A percentile compares a stretch with the other conserved stretches of the same genome.
Evolutionary conservation across 352 stramenopile species (phyloP).

Genomic region (Halophytophthora polymorphica): DNA sequence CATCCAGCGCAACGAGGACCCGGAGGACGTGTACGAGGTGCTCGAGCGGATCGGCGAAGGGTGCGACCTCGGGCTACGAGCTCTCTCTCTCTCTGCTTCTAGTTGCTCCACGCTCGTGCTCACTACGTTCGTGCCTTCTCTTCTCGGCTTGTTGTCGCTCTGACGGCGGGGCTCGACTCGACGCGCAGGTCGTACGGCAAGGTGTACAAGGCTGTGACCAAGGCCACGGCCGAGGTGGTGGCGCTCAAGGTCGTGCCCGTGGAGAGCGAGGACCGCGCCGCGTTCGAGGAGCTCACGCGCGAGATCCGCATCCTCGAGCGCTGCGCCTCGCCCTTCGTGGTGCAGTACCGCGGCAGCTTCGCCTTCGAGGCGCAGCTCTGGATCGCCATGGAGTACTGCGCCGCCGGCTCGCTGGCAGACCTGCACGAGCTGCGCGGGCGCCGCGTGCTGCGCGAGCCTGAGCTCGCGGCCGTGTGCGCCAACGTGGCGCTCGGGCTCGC

Average conservation of each 20-base stretch:
- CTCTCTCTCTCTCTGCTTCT: no score
- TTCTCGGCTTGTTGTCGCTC: conserved; percentile 2
- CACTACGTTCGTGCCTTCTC: no score
- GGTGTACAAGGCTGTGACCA: conserved; percentile 79
- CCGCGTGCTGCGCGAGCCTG: conserved; percentile 45
- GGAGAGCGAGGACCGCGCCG: conserved; percentile 63
- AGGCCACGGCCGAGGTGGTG: conserved; percentile 54
- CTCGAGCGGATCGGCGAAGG: conserved; percentile 78
- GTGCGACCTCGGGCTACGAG: no score
- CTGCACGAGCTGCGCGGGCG: conserved; percentile 57
- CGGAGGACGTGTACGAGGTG: conserved; percentile 70
- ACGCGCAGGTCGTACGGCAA: conserved; percentile 78
- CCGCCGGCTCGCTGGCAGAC: conserved; percentile 80
- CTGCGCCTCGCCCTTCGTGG: conserved; percentile 79
- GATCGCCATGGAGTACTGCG: conserved; percentile 90
- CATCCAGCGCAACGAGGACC: conserved; percentile 65
- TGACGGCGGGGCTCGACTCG: no score
- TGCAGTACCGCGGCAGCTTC: conserved; percentile 84
- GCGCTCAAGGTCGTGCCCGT: conserved; percentile 86
- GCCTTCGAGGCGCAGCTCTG: conserved; percentile 70
- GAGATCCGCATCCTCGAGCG: conserved; percentile 86
- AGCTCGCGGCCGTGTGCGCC: conserved; percentile 73
- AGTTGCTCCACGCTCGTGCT: no score
- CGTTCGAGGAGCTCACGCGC: conserved; percentile 61
- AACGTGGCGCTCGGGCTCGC: conserved; percentile 66